Evolutionary conservation across 2,329 filamentous ascomycete species (phyloP).

Genomic region (Emmonsiellopsis sp.): DNA sequence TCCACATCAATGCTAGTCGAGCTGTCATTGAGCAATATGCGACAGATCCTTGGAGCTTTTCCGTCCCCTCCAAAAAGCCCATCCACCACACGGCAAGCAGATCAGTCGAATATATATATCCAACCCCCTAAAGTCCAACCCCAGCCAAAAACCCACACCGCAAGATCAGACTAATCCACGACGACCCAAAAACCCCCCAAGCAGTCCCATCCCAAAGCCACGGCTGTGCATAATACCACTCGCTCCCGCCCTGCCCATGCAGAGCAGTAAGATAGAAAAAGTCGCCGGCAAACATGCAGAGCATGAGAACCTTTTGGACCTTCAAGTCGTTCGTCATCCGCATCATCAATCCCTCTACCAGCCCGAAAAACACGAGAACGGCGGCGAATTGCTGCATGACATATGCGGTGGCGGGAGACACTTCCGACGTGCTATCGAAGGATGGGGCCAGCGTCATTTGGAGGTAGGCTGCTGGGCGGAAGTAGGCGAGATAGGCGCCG

Average conservation of each 20-base stretch:
- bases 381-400: not conserved
- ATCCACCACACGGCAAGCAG: too few species aligned
- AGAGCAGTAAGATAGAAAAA: not conserved
- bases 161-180: not conserved
- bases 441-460: not conserved
- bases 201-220: conserved; percentile 1
- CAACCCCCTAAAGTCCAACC: not conserved
- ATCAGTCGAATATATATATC: too few species aligned
- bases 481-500: not conserved
- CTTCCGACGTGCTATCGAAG: not conserved
- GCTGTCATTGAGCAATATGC: too few species aligned
- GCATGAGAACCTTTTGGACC: not conserved
- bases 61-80: not conserved
- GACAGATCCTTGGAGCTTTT: not conserved
- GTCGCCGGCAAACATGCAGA: not conserved
- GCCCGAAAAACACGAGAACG: not conserved
- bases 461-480: not conserved
- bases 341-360: not conserved
- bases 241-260: not conserved
- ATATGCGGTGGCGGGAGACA: not conserved
- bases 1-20: too few species aligned
- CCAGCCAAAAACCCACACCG: not conserved
- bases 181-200: not conserved
- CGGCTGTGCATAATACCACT: not conserved
- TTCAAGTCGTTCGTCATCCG: not conserved